These are phyloP conservation scores for Phaffia rhodozyma DNA, from an alignment of 1,284 basidiomycete genomes.

Conservation along the genomic window DNA sequence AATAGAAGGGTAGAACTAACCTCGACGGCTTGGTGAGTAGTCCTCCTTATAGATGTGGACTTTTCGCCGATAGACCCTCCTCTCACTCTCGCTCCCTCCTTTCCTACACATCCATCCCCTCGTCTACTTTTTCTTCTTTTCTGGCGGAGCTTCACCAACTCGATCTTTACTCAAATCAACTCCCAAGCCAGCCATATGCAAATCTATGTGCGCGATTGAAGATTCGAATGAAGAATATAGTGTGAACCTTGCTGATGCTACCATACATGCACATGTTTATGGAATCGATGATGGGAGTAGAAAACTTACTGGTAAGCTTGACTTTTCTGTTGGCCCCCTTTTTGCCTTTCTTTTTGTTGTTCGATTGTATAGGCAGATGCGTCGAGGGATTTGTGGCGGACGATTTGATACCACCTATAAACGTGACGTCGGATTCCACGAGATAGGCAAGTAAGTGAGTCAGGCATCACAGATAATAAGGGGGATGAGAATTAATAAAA, in stretches of 20 bases:
- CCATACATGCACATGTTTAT: too few species aligned
- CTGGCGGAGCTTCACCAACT: not conserved
- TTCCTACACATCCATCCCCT: too few species aligned
- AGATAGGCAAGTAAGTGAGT: constrained; percentile 14
- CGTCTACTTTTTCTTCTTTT: not conserved
- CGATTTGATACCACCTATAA: constrained; percentile 58
- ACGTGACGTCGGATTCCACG: constrained; percentile 11
- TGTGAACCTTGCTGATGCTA: not conserved
- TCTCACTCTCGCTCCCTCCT: too few species aligned
- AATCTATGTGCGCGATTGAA: too few species aligned
- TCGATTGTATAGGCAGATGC: constrained; percentile 41
- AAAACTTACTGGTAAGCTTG: constrained; percentile 67
- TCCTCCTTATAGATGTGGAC: too few species aligned
- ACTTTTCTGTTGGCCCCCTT: constrained; percentile 58
- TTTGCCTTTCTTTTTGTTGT: constrained; percentile 66
- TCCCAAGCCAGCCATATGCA: constrained; percentile 29
- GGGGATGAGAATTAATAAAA: constrained; percentile 41
- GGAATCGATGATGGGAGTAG: not conserved
- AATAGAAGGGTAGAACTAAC: too few species aligned
- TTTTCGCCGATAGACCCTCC: too few species aligned
- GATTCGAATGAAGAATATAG: too few species aligned
- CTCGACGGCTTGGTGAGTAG: too few species aligned
- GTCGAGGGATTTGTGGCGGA: constrained; percentile 47
- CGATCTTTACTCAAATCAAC: constrained; percentile 64
- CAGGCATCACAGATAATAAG: not conserved